Evolutionary conservation across 2,329 filamentous ascomycete species (phyloP), one percentile per base, ranked within the genome.

Genomic region (Rhynchosporium graminicola): DNA sequence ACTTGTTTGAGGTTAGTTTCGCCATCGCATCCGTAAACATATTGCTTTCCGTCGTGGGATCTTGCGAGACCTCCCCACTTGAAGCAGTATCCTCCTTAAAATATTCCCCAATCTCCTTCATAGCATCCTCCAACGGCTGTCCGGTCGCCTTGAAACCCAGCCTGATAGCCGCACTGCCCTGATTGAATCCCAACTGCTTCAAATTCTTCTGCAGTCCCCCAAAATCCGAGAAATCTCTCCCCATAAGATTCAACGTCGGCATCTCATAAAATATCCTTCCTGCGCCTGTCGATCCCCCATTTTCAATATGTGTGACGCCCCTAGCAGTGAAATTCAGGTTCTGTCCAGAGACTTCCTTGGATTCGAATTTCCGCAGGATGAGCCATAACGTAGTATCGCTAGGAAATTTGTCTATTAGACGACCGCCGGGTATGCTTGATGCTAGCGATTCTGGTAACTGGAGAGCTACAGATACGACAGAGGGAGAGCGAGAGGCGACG

Each of bases 331-430:
- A 85, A 74, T 97, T 97, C 68, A 91, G 79, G 60, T 80, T 85
- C 59, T 77, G 80, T 8, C 82, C 82, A 1, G 36, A 54, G 62
- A 36, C 9, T 36, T 81, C 80, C 55, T 81, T 86, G 66, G 89
- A 89, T 77, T 99, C 95, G 68, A 98, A 96, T 73, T 95, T 91
- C 63, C 95, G 88, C 61, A 99, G 75, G 33, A 98, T 81, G 69
- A 92, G 85, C 95, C 95, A 99, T 76, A 99, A 75, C 20, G 92
- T 91, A 42, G 91, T 91, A 68, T 91, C 89, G 75, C 90, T 96
- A 1, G 93, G 87, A 65, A 98, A 92, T 73, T 95, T 97, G 74
- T 95, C 88, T 61, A 87, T 85, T 46, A 96, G 77, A 36, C 92
- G 86, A 29, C 87, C 85, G 67, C 85, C 86, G 1, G 87, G 83